Base-by-base conservation (phyloP, 768 basidiomycete genomes). In the Tremella fuciformis region DNA sequence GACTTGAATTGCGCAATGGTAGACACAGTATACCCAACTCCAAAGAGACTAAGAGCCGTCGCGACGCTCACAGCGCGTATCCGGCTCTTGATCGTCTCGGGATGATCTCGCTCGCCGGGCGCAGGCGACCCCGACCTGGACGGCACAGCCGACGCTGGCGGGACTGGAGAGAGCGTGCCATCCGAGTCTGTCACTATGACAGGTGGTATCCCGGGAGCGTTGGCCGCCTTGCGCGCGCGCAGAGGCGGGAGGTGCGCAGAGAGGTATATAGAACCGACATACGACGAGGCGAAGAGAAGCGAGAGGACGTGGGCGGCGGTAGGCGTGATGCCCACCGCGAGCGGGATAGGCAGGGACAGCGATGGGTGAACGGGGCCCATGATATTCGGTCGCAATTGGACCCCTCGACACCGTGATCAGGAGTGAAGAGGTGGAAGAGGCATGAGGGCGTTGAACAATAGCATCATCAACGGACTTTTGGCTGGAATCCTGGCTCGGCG, bases 211-310 rank as follows among this genome's bases (percentile, higher is more conserved):
- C 55, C 29, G 3, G 64, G 58, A 21, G 34, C 19, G 2, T n/a
- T n/a, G 19, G 19, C 13, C 13, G 78, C 64, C 16, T 56, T 44
- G 25, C 11, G 26, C 74, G 68, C 50, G 80, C 70, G 71, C 83
- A 84, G 9, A 80, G 81, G 26, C 13, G 34, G 29, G 82, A 65
- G 53, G 4, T 62, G 56, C 37, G 73, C 62, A 16, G 71, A 85
- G 57, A 89, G 67, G 77, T 94, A 94, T 39, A 94, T 80, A 6
- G 87, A 88, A 13, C 87, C 88, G 52, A 96, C 90, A 67, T 93
- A 96, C 53, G 81, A 81, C 19, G 78, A 59, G 1, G 84, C 84
- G 67, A 91, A 84, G 50, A 82, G 69, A 4, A 83, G 73, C 1
- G 87, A 84, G 16, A 87, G 76, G 1, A 80, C 47, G 64, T 88